Conservation (phyloP, 202 grass and related monocot species). For the Panicum virgatum region DNA sequence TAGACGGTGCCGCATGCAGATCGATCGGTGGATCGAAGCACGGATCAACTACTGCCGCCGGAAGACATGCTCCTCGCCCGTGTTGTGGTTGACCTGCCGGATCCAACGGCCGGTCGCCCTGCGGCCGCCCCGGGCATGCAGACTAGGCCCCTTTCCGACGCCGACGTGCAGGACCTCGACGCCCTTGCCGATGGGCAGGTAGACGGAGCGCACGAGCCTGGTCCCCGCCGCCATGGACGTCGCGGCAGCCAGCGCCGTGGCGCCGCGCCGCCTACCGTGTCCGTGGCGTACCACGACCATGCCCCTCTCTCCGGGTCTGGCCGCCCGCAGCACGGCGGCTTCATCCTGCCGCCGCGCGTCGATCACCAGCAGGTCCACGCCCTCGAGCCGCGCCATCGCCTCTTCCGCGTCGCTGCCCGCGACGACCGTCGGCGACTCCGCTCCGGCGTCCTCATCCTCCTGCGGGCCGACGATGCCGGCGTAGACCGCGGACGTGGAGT, state of each 20-base stretch:
- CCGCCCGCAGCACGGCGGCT: slow-evolving; percentile 44
- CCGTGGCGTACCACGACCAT: slow-evolving; percentile 77
- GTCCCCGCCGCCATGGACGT: slow-evolving; percentile 45
- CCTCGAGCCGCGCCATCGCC: slow-evolving; percentile 54
- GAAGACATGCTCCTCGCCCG: slow-evolving; percentile 77
- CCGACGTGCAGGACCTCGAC: slow-evolving; percentile 80
- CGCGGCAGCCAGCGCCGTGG: slow-evolving; percentile 26
- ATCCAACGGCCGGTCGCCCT: slow-evolving; percentile 50
- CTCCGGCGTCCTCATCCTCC: not conserved
- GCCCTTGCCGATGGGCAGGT: slow-evolving; percentile 68
- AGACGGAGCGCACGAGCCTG: slow-evolving; percentile 60
- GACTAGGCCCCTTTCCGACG: slow-evolving; percentile 69
- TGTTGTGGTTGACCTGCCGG: slow-evolving; percentile 55
- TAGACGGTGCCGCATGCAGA: not conserved
- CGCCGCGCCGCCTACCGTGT: not conserved
- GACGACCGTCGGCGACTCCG: not conserved
- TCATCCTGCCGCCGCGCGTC: slow-evolving; percentile 56
- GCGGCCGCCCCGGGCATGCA: slow-evolving; percentile 7
- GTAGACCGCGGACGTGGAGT: not conserved
- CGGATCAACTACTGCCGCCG: slow-evolving; percentile 44
- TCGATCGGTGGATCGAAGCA: too few relatives aligned
- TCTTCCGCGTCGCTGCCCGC: slow-evolving; percentile 20
- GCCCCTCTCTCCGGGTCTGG: slow-evolving; percentile 56
- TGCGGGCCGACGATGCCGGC: not conserved
- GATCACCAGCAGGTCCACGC: slow-evolving; percentile 70